These are phyloP conservation scores for Hypomontagnella submonticulosa DNA, from an alignment of 495 filamentous ascomycete genomes.

Conservation along the genomic window DNA sequence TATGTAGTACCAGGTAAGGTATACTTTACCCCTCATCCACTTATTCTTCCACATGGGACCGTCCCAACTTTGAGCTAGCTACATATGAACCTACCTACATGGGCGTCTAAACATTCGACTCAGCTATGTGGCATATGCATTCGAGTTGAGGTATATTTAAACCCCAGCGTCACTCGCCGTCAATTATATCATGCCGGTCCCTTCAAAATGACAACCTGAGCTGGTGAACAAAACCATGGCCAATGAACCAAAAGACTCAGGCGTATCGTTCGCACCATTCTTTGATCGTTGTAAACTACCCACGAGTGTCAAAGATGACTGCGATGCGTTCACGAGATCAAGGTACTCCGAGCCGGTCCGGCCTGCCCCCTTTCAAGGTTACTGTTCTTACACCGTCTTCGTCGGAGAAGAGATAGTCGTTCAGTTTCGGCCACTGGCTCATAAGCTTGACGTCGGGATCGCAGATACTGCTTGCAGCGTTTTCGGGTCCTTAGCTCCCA, in stretches of 20 bases:
- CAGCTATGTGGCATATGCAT: conserved; percentile 9
- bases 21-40: conserved; percentile 45
- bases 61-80: conserved; percentile 2
- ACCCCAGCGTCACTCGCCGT: neutral
- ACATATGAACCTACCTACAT: neutral
- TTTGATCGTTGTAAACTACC: conserved; percentile 45
- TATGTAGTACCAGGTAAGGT: too few relatives aligned
- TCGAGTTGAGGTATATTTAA: conserved; percentile 22
- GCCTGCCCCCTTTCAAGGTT: conserved; percentile 57
- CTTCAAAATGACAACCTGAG: neutral
- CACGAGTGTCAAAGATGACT: conserved; percentile 37
- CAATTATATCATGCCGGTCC: conserved; percentile 11
- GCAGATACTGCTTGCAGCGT: conserved; percentile 52
- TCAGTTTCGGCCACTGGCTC: conserved; percentile 61
- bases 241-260: conserved; percentile 36
- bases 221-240: conserved; percentile 34
- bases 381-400: conserved; percentile 63
- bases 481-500: conserved; percentile 55
- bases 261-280: conserved; percentile 35
- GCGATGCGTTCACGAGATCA: conserved; percentile 38
- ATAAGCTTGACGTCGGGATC: conserved; percentile 56
- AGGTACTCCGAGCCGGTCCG: conserved; percentile 37
- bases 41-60: conserved; percentile 36
- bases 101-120: too few relatives aligned
- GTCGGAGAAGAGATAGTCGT: conserved; percentile 53